Percentiles rank a stretch among this genome's conserved stretches.
Evolutionary conservation across 768 basidiomycete genomes (phyloP).

Genomic region (Coprinopsis strossmayeri): DNA sequence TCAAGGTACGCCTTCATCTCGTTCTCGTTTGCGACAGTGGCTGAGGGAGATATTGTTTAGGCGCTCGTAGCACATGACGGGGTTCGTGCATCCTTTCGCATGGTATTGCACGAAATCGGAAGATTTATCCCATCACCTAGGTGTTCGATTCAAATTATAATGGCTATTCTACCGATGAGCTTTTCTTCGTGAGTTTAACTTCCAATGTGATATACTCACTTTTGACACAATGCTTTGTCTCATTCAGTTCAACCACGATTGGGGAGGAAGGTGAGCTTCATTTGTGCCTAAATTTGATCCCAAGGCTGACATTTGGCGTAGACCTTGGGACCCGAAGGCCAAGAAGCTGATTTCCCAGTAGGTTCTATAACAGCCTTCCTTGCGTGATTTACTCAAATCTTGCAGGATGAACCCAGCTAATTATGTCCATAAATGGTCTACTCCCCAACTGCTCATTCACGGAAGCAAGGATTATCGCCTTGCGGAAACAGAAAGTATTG

Average conservation of each 20-base stretch:
- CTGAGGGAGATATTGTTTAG: constrained; percentile 15
- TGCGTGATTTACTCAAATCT: neutral
- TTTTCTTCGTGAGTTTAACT: constrained; percentile 67
- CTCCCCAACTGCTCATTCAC: constrained; percentile 80
- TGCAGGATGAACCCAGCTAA: constrained; percentile 71
- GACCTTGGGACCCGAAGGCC: constrained; percentile 64
- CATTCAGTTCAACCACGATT: constrained; percentile 76
- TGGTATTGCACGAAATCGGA: neutral
- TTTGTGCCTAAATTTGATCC: neutral
- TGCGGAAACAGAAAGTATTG: constrained; percentile 79
- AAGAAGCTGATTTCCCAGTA: constrained; percentile 53
- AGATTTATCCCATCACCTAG: constrained; percentile 21
- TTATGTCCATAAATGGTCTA: constrained; percentile 80
- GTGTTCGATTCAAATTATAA: constrained; percentile 75
- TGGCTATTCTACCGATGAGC: constrained; percentile 87
- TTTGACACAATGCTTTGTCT: neutral
- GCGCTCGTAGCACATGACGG: constrained; percentile 92
- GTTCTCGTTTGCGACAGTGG: neutral
- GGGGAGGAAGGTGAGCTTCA: constrained; percentile 53
- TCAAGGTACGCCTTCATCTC: constrained; percentile 46
- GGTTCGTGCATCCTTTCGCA: constrained; percentile 29
- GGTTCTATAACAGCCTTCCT: constrained; percentile 12
- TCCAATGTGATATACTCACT: neutral
- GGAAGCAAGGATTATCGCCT: constrained; percentile 86
- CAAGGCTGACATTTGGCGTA: constrained; percentile 11